Percentiles rank a stretch among this genome's conserved stretches.
Conservation (phyloP, 805 yeast species). For the Torulaspora microellipsoides region DNA sequence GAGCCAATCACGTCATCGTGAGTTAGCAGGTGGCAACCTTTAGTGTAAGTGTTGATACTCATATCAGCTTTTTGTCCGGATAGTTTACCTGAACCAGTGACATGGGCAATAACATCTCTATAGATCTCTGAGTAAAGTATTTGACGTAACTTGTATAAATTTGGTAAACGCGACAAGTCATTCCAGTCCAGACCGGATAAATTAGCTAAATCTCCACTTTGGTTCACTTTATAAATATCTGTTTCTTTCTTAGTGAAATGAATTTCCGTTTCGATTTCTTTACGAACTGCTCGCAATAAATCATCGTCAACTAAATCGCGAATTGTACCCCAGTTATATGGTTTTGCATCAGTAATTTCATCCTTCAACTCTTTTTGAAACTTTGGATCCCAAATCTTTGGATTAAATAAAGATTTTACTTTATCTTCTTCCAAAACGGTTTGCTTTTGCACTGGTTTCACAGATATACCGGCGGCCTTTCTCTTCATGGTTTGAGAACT, state of each 20-base stretch:
- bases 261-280: slow-evolving; percentile 75
- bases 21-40: slow-evolving; percentile 88
- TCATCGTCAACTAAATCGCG: slow-evolving; percentile 68
- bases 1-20: slow-evolving; percentile 99
- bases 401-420: slow-evolving; percentile 41
- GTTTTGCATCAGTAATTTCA: slow-evolving; percentile 54
- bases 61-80: slow-evolving; percentile 91
- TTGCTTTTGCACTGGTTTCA: slow-evolving; percentile 16
- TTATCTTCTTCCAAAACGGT: slow-evolving; percentile 28
- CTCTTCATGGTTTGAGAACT: slow-evolving; percentile 12
- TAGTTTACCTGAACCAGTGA: slow-evolving; percentile 83
- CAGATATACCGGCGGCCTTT: slow-evolving; percentile 11
- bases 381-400: slow-evolving; percentile 43
- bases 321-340: slow-evolving; percentile 89
- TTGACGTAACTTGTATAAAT: slow-evolving; percentile 70
- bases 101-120: slow-evolving; percentile 67
- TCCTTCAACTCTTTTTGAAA: slow-evolving; percentile 40
- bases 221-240: slow-evolving; percentile 89
- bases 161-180: slow-evolving; percentile 69
- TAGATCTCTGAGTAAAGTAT: slow-evolving; percentile 85
- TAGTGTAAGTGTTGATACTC: slow-evolving; percentile 84
- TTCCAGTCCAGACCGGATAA: slow-evolving; percentile 76
- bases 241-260: slow-evolving; percentile 95
- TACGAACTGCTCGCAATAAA: slow-evolving; percentile 70
- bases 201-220: slow-evolving; percentile 88